Percentiles rank a stretch among this genome's conserved stretches.
phyloP scores from a whole-genome alignment of 73 alveolate genomes.

The Paramecium biaurelia region DNA sequence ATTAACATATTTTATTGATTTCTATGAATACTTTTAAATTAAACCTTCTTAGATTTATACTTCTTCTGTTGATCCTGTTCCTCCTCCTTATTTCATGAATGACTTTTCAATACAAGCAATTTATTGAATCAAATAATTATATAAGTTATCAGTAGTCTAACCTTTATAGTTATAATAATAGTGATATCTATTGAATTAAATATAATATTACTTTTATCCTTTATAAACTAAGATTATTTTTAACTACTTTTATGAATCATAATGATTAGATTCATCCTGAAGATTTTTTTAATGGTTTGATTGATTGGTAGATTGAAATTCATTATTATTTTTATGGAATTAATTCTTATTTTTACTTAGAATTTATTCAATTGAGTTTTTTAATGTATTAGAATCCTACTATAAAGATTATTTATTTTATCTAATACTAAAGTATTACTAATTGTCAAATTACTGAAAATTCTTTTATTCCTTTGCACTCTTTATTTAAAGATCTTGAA shows the following conservation, averaged over 20 bases:
- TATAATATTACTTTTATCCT: neutral
- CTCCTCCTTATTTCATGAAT: slow-evolving; percentile 23
- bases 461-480: neutral
- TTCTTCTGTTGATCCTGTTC: slow-evolving; percentile 27
- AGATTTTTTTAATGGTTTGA: neutral
- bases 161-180: neutral
- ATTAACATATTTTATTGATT: slow-evolving; percentile 41
- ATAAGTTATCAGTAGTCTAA: neutral
- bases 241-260: slow-evolving; percentile 21
- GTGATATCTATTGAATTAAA: neutral
- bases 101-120: slow-evolving; percentile 20
- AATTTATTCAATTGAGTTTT: neutral
- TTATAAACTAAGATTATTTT: neutral
- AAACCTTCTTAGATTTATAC: neutral
- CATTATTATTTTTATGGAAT: neutral
- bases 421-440: neutral
- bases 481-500: neutral
- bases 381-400: neutral
- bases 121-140: slow-evolving; percentile 27
- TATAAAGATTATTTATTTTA: neutral
- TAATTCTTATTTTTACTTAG: neutral
- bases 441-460: neutral
- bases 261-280: neutral
- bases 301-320: neutral
- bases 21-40: neutral